Evolutionary conservation across 208 protist species (phyloP).

Genomic region (Crithidia sp.): DNA sequence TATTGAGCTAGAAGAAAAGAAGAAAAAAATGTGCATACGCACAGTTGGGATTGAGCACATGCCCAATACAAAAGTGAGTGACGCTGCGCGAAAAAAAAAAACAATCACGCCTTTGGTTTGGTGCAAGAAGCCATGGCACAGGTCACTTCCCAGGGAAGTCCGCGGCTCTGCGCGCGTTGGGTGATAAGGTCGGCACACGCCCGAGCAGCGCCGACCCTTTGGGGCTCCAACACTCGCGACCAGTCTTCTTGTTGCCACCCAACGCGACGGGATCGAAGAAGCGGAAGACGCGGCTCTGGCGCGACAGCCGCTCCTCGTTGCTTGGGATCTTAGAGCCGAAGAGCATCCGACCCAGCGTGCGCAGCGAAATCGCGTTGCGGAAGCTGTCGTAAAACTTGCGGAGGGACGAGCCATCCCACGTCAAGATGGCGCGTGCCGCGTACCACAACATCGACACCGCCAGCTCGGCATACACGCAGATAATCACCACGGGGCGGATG

Average conservation of each 20-base stretch:
- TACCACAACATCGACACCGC: slow-evolving; percentile 44
- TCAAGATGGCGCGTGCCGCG: slow-evolving; percentile 20
- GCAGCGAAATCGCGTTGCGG: slow-evolving; percentile 57
- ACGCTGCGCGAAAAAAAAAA: no score
- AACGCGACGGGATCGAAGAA: slow-evolving; percentile 58
- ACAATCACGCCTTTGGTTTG: no score
- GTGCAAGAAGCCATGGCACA: no score
- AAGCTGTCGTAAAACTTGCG: slow-evolving; percentile 50
- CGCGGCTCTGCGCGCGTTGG: slow-evolving; percentile 16
- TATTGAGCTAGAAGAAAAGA: background rate
- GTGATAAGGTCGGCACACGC: slow-evolving; percentile 33
- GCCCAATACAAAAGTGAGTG: no score
- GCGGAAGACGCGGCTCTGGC: slow-evolving; percentile 57
- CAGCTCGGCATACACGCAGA: slow-evolving; percentile 69
- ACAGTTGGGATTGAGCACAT: no score
- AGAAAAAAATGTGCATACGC: background rate
- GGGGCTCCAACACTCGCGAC: slow-evolving; percentile 34
- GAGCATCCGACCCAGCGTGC: slow-evolving; percentile 54
- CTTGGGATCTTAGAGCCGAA: slow-evolving; percentile 51
- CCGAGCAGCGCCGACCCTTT: slow-evolving; percentile 18
- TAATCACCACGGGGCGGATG: slow-evolving; percentile 53
- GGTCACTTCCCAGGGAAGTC: slow-evolving; percentile 2
- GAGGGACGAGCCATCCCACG: slow-evolving; percentile 28
- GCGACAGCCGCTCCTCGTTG: slow-evolving; percentile 52
- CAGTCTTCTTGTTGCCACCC: slow-evolving; percentile 37